Conservation (phyloP, 139 green algal genomes). For the Coccomyxa sp. region DNA sequence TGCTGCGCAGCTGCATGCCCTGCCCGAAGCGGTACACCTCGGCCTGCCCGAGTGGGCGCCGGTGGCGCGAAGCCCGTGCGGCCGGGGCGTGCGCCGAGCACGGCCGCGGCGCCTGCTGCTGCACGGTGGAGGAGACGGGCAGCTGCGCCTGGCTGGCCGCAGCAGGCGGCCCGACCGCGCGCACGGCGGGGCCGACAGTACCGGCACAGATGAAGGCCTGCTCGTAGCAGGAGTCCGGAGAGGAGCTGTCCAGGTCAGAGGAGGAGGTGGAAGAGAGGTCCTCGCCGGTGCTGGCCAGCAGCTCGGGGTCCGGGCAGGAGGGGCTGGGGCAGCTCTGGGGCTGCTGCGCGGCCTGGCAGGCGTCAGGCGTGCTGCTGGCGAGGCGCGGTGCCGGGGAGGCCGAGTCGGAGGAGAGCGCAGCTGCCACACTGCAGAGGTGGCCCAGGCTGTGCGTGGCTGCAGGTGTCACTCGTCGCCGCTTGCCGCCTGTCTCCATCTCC, state of each 20-base stretch:
- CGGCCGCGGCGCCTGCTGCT: no score
- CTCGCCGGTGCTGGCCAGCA: not conserved
- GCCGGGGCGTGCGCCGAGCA: no score
- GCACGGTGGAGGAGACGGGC: not conserved
- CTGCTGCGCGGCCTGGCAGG: not conserved
- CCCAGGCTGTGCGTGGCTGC: no score
- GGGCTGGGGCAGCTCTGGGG: not conserved
- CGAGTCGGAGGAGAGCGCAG: no score
- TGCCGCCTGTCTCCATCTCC: no score
- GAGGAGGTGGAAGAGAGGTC: not conserved
- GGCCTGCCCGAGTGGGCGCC: not conserved
- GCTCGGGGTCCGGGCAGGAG: not conserved
- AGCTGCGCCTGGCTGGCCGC: not conserved
- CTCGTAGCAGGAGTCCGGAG: not conserved
- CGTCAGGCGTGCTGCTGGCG: not conserved
- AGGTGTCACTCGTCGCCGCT: no score
- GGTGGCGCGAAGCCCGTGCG: no score
- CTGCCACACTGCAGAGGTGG: no score
- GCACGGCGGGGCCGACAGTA: not conserved
- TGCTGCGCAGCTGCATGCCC: not conserved
- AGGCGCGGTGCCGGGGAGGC: not conserved
- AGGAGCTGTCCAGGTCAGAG: not conserved
- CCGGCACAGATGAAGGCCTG: not conserved
- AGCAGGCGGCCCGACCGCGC: no score
- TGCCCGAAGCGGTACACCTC: not conserved